Evolutionary conservation across 2,329 filamentous ascomycete genomes (phyloP).

Genomic region (Dothideomycetes sp.): DNA sequence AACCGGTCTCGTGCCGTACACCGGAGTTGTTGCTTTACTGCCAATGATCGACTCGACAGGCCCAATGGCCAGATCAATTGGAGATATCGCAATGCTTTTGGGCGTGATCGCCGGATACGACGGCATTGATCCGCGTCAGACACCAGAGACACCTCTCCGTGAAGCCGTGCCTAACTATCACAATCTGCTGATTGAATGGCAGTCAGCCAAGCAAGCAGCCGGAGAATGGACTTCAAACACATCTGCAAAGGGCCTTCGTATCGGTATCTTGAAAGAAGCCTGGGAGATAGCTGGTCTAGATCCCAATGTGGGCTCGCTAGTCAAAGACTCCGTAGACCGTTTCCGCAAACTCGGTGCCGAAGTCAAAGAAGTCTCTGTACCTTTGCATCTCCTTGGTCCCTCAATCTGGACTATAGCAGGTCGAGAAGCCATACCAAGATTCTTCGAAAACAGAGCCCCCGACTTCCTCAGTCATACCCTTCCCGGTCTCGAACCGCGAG

Average conservation of each 20-base stretch:
- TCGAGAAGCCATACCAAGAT: constrained; percentile 24
- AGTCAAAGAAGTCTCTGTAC: constrained; percentile 38
- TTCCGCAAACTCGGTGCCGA: constrained; percentile 35
- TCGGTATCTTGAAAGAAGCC: constrained; percentile 40
- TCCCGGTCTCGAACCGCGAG: constrained; percentile 23
- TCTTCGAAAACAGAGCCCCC: constrained; percentile 23
- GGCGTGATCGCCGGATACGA: constrained; percentile 37
- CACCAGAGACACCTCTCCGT: constrained; percentile 31
- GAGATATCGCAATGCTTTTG: constrained; percentile 34
- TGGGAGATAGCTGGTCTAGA: constrained; percentile 33
- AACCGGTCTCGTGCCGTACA: constrained; percentile 37
- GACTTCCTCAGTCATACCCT: constrained; percentile 24
- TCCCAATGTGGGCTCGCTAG: constrained; percentile 29
- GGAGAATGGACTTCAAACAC: constrained; percentile 24
- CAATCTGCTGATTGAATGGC: constrained; percentile 22
- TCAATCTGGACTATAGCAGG: constrained; percentile 40
- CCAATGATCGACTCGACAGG: constrained; percentile 39
- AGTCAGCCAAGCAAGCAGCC: constrained; percentile 18
- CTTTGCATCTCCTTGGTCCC: constrained; percentile 38
- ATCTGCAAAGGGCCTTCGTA: constrained; percentile 32
- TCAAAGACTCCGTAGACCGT: constrained; percentile 30
- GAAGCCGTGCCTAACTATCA: constrained; percentile 30
- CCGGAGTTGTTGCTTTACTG: constrained; percentile 32
- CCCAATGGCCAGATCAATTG: constrained; percentile 33
- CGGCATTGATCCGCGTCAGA: constrained; percentile 36